phyloP scores from a whole-genome alignment of 257 asterid species.

The Rauvolfia tetraphylla region DNA sequence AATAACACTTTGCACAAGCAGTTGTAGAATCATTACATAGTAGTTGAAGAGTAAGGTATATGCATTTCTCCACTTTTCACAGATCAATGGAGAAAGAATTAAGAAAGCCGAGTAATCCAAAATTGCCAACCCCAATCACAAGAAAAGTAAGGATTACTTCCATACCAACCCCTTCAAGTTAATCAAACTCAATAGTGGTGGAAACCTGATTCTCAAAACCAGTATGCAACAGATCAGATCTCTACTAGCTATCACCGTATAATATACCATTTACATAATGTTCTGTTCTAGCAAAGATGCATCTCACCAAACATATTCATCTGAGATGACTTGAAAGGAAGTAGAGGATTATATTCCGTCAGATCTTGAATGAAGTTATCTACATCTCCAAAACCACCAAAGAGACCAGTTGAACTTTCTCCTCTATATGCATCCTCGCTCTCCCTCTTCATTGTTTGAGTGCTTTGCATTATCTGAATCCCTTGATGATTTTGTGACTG shows the following conservation, averaged over 20 bases:
- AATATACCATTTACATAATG: neutral
- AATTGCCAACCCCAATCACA: neutral
- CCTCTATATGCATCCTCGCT: conserved; percentile 31
- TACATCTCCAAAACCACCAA: conserved; percentile 45
- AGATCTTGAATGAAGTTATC: conserved; percentile 45
- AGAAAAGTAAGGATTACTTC: neutral
- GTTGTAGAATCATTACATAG: neutral
- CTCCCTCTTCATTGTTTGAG: conserved; percentile 39
- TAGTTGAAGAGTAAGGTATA: conserved; percentile 3
- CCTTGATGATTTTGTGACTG: conserved; percentile 16
- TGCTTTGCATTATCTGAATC: conserved; percentile 20
- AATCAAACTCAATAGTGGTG: neutral
- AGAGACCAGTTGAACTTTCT: conserved; percentile 23
- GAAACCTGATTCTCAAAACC: neutral
- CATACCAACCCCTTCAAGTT: neutral
- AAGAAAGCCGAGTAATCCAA: conserved; percentile 6
- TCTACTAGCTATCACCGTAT: neutral
- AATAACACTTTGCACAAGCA: neutral
- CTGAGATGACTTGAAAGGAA: conserved; percentile 47
- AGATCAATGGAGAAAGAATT: conserved; percentile 13
- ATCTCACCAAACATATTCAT: conserved; percentile 45
- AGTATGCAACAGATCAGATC: neutral
- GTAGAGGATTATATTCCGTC: conserved; percentile 36
- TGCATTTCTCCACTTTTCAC: conserved; percentile 4
- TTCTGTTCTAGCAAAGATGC: conserved; percentile 35